Evolutionary conservation across 2,329 filamentous ascomycete genomes (phyloP).

Genomic region (Pyricularia grisea): DNA sequence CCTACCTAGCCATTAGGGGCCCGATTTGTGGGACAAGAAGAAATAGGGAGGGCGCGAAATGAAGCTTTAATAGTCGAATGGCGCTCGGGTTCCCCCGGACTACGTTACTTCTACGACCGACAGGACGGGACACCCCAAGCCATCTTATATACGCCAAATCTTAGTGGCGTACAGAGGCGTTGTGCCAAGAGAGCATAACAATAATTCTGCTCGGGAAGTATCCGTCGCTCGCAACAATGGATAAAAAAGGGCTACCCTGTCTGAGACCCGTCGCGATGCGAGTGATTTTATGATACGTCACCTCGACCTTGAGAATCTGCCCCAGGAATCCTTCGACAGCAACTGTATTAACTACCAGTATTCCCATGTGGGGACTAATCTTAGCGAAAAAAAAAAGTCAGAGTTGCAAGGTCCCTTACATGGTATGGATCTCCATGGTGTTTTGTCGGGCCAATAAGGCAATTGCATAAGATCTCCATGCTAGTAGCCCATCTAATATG

Average conservation of each 20-base stretch:
- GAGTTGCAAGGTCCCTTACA: neutral
- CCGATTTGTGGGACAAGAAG: neutral
- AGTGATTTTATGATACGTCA: neutral
- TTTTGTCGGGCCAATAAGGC: neutral
- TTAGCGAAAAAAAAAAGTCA: neutral
- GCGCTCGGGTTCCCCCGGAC: neutral
- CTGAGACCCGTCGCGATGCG: neutral
- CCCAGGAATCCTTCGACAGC: neutral
- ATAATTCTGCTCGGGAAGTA: neutral
- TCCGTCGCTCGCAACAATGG: neutral
- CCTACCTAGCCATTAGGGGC: neutral
- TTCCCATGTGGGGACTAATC: neutral
- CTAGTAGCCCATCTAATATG: neutral
- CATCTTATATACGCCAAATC: neutral
- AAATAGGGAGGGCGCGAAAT: neutral
- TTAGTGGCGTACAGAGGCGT: neutral
- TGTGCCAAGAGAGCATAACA: neutral
- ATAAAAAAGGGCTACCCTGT: neutral
- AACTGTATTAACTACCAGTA: neutral
- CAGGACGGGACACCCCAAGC: neutral
- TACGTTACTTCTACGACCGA: neutral
- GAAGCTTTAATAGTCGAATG: neutral
- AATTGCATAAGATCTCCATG: neutral
- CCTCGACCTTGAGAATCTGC: neutral
- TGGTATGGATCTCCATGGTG: neutral